Evolutionary conservation across 352 stramenopile species (phyloP).

Genomic region (Phytophthora gonapodyides): DNA sequence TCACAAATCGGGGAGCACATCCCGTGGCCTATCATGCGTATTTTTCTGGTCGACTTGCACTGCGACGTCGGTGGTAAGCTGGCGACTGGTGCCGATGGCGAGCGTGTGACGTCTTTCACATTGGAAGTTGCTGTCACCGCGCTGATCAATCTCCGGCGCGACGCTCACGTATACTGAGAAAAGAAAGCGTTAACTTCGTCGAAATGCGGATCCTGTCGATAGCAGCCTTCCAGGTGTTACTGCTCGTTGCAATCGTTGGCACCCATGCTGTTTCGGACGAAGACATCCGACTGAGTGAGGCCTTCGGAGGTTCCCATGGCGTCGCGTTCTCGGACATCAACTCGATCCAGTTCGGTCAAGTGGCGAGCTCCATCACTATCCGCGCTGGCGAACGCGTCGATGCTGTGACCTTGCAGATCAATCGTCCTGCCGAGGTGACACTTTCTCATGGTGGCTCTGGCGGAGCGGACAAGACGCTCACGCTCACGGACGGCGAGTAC

Average conservation of each 20-base stretch:
- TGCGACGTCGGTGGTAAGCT: not conserved
- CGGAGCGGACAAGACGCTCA: conserved; percentile 15
- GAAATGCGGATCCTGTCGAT: not conserved
- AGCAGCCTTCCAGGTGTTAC: not conserved
- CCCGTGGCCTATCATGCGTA: conserved; percentile 3
- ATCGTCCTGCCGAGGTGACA: conserved; percentile 12
- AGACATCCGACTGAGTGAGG: conserved; percentile 9
- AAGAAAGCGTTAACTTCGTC: no score
- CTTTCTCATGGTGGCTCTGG: conserved; percentile 18
- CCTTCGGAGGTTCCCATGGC: conserved; percentile 12
- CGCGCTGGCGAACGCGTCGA: conserved; percentile 15
- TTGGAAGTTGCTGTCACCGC: not conserved
- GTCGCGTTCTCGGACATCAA: conserved; percentile 25
- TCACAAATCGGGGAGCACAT: conserved; percentile 7
- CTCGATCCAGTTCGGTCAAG: conserved; percentile 10
- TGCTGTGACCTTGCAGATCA: conserved; percentile 9
- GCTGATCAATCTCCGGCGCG: no score
- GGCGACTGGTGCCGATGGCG: no score
- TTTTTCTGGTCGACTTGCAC: conserved; percentile 7
- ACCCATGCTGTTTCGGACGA: conserved; percentile 1
- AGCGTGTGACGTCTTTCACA: not conserved
- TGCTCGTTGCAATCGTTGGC: not conserved
- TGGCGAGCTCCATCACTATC: conserved; percentile 18
- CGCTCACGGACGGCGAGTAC: conserved; percentile 9
- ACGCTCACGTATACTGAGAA: no score